Conservation (phyloP, 2,329 filamentous ascomycete genomes). For the Cordyceps cateniannulata region DNA sequence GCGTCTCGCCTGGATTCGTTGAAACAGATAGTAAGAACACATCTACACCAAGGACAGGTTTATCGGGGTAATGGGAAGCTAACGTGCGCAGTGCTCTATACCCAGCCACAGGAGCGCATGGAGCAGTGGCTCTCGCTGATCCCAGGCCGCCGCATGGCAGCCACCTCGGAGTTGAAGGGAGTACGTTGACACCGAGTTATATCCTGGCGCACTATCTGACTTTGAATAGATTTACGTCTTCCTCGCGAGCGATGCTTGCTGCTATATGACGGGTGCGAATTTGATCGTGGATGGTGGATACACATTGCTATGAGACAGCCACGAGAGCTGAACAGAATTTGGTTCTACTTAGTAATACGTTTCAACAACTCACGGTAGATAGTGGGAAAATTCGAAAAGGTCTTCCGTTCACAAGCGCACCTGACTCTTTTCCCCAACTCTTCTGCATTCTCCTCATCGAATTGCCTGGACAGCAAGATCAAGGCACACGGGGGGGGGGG, state of each 20-base stretch:
- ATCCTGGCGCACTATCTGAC: background rate
- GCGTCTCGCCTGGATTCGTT: conserved; percentile 66
- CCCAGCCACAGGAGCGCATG: conserved; percentile 16
- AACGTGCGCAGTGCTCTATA: conserved; percentile 9
- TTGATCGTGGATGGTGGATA: conserved; percentile 44
- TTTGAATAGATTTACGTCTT: conserved; percentile 37
- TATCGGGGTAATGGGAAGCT: background rate
- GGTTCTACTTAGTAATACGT: no score
- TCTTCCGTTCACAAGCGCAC: no score
- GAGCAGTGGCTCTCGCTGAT: conserved; percentile 17
- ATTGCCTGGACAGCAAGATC: no score
- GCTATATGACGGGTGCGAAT: conserved; percentile 42
- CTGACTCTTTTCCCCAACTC: no score
- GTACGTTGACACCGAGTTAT: background rate
- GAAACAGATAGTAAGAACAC: conserved; percentile 43
- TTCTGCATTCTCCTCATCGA: no score
- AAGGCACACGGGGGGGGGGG: no score
- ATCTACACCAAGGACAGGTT: background rate
- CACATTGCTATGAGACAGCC: conserved; percentile 16
- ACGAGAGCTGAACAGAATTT: no score
- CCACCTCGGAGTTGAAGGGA: conserved; percentile 17
- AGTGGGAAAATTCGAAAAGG: no score
- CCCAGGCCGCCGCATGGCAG: conserved; percentile 15
- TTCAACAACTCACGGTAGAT: no score
- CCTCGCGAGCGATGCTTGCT: conserved; percentile 38